Evolutionary conservation across 2,329 filamentous ascomycete genomes (phyloP).

Genomic region (Cercospora sp.): DNA sequence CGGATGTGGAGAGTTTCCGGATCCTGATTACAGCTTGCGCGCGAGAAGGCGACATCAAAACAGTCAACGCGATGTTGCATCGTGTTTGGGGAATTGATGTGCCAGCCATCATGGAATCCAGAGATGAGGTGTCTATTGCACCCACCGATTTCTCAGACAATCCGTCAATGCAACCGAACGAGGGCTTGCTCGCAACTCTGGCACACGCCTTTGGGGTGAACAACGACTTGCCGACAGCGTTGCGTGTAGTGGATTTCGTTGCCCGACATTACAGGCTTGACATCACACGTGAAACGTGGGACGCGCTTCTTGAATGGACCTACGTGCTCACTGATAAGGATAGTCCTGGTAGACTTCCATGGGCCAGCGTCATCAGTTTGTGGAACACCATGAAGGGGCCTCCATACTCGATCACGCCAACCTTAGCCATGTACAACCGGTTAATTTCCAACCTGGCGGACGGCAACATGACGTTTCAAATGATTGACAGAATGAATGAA

Average conservation of each 20-base stretch:
- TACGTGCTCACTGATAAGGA: slow-evolving; percentile 49
- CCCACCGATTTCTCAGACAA: slow-evolving; percentile 45
- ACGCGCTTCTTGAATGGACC: slow-evolving; percentile 66
- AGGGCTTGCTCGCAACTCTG: slow-evolving; percentile 63
- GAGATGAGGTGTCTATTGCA: slow-evolving; percentile 37
- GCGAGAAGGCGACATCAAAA: slow-evolving; percentile 54
- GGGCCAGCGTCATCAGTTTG: slow-evolving; percentile 53
- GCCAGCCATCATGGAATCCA: slow-evolving; percentile 41
- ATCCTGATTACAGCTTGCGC: slow-evolving; percentile 55
- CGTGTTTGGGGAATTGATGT: slow-evolving; percentile 58
- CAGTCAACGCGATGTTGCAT: slow-evolving; percentile 52
- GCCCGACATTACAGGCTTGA: slow-evolving; percentile 60
- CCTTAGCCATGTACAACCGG: slow-evolving; percentile 56
- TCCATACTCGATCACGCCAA: slow-evolving; percentile 60
- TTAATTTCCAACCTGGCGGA: slow-evolving; percentile 35
- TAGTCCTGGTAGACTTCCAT: slow-evolving; percentile 42
- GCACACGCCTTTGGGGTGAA: slow-evolving; percentile 69
- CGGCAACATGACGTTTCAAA: slow-evolving; percentile 18
- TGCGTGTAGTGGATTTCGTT: slow-evolving; percentile 63
- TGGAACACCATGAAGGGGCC: slow-evolving; percentile 61
- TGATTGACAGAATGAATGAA: slow-evolving; percentile 33
- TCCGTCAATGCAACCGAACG: slow-evolving; percentile 61
- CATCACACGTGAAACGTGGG: slow-evolving; percentile 63
- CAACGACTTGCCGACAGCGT: slow-evolving; percentile 60
- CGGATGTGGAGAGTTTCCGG: slow-evolving; percentile 56